Evolutionary conservation across 495 filamentous ascomycete genomes (phyloP), one percentile per base, ranked within the genome.

Genomic region (Hypoxylon fuscum): DNA sequence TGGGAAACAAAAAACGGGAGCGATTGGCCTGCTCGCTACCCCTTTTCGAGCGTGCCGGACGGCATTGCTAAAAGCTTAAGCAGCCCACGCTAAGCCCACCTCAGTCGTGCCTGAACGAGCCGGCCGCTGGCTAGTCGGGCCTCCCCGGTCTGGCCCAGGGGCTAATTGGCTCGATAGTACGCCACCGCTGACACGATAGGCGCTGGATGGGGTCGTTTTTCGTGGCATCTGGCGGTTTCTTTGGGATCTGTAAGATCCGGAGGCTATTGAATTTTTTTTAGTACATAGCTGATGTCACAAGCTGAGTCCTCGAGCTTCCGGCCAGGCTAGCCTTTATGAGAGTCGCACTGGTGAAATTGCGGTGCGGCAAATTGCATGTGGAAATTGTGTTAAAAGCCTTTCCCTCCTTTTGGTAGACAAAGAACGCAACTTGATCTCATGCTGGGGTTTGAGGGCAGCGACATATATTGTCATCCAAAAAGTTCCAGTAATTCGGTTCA

Each of bases 51-150:
- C 42, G n/a, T n/a, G n/a, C n/a, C n/a, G n/a, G n/a, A n/a, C n/a
- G 20, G 9, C 12, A 25, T 14, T 14, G 42, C 20, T 25, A 9
- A 14, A 44, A 25, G 14, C 11, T 44, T 44, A 44, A 44, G 6
- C 22, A 44, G 25, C 42, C 42, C 21, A 27, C 42, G 20, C 42
- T 44, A 44, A 38, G 11, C 35, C 35, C 35, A 38, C 35, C 35
- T 38, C 35, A 38, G 35, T n/a, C 35, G 8, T 14, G 35, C 2
- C 12, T 7, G 15, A 5, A n/a, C 35, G n/a, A 38, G 11, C 35
- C 12, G n/a, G 35, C 5, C 35, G 35, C 8, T 14, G 18, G 42
- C 21, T 7, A 14, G 20, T 27, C 20, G 1, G 20, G 18, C 17
- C 5, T 7, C 3, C 4, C 42, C 10, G 21, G 2, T 8, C 21